A percentile compares a stretch with the other conserved stretches of the same genome.
Conservation (phyloP, 352 stramenopile genomes). For the Globisporangium nodosum region DNA sequence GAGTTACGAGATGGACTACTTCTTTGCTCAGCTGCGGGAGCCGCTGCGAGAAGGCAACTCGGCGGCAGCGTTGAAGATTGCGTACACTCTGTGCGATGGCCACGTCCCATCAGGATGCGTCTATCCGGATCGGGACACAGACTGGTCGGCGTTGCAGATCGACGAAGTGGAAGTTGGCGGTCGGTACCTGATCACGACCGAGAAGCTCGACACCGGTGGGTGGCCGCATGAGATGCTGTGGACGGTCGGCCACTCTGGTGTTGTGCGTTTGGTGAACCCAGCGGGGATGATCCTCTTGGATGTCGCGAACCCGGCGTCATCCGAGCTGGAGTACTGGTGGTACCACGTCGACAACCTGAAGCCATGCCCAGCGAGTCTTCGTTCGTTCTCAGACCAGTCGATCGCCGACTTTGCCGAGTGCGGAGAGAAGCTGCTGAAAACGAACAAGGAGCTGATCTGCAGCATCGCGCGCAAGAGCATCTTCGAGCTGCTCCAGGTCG, state of each 20-base stretch:
- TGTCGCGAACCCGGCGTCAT: conserved; percentile 42
- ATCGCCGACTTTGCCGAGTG: conserved; percentile 38
- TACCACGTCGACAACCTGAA: conserved; percentile 54
- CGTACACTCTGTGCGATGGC: conserved; percentile 72
- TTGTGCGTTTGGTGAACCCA: conserved; percentile 42
- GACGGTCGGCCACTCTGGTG: conserved; percentile 54
- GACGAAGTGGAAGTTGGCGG: conserved; percentile 69
- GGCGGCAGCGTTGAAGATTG: conserved; percentile 71
- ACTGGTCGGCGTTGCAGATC: conserved; percentile 71
- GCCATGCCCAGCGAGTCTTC: conserved; percentile 8
- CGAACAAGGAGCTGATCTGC: conserved; percentile 48
- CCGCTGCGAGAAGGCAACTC: conserved; percentile 70
- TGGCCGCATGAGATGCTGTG: conserved; percentile 57
- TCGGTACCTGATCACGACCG: conserved; percentile 40
- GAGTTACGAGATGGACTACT: conserved; percentile 86
- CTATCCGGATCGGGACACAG: conserved; percentile 72
- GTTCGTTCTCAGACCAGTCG: conserved; percentile 28
- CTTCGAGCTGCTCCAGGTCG: conserved; percentile 52
- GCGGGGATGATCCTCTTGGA: conserved; percentile 60
- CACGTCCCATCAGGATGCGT: conserved; percentile 73
- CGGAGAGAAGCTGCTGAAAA: conserved; percentile 22
- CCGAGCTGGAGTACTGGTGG: conserved; percentile 62
- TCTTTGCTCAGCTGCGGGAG: conserved; percentile 76
- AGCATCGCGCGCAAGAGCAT: conserved; percentile 52
- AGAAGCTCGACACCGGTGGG: conserved; percentile 25